Conservation (phyloP, 1,139 yeast species). For the Yamadazyma sp. region DNA sequence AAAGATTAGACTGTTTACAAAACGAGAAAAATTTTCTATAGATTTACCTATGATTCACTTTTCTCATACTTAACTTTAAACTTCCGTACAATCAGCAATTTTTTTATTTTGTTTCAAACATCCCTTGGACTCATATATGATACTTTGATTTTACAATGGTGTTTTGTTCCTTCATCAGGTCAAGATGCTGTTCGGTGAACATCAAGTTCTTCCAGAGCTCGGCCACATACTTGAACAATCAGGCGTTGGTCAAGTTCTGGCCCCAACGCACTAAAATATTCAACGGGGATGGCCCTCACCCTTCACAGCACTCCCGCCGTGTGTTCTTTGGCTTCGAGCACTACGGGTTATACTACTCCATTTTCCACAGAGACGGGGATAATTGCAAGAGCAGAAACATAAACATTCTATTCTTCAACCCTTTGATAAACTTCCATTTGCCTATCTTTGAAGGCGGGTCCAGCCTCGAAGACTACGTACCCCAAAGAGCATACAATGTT, state of each 20-base stretch:
- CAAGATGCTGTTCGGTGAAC: conserved; percentile 18
- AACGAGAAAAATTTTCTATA: not conserved
- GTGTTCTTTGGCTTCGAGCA: conserved; percentile 42
- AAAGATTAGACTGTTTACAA: not conserved
- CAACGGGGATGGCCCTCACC: conserved; percentile 32
- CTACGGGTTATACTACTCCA: conserved; percentile 45
- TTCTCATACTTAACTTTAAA: not conserved
- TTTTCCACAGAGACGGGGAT: conserved; percentile 40
- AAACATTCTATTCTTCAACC: conserved; percentile 15
- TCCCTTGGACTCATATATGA: not conserved
- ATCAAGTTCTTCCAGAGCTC: conserved; percentile 44
- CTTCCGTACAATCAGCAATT: too few species aligned
- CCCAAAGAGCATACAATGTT: conserved; percentile 21
- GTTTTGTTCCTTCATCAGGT: conserved; percentile 23
- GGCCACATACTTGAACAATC: conserved; percentile 33
- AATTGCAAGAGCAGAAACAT: conserved; percentile 16
- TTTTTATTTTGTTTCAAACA: not conserved
- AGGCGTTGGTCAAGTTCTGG: conserved; percentile 22
- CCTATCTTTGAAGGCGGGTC: conserved; percentile 9
- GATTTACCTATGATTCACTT: not conserved
- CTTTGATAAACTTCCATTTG: conserved; percentile 6
- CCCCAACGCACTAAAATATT: conserved; percentile 24
- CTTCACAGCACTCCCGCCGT: conserved; percentile 23
- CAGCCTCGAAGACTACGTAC: conserved; percentile 27
- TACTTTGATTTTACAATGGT: conserved; percentile 8